phyloP scores from a whole-genome alignment of 2,329 filamentous ascomycete species.

The Penicillium sp. region DNA sequence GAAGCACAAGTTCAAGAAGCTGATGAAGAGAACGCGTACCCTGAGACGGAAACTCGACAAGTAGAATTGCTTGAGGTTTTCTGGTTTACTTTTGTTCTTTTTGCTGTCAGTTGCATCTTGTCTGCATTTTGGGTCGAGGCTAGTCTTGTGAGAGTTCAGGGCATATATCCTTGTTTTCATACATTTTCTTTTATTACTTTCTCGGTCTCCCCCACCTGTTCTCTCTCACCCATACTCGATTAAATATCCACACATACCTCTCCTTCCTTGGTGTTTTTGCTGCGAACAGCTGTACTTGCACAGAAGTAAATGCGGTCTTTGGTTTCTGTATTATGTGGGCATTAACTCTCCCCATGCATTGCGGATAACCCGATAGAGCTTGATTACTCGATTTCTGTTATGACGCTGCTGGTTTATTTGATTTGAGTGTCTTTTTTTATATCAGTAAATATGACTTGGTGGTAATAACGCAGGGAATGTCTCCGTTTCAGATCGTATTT shows the following conservation, averaged over 20 bases:
- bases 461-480: slow-evolving; percentile 4
- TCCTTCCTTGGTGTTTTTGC: slow-evolving; percentile 1
- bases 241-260: slow-evolving; percentile 22
- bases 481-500: background rate
- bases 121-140: slow-evolving; percentile 22
- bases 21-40: slow-evolving; percentile 89
- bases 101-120: slow-evolving; percentile 23
- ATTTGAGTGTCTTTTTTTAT: background rate
- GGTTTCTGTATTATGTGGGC: slow-evolving; percentile 5
- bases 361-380: slow-evolving; percentile 19
- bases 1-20: slow-evolving; percentile 99
- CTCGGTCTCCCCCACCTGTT: slow-evolving; percentile 10
- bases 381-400: slow-evolving; percentile 9
- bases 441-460: background rate
- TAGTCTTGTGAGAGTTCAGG: slow-evolving; percentile 21
- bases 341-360: slow-evolving; percentile 13
- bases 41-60: slow-evolving; percentile 80
- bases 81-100: slow-evolving; percentile 13
- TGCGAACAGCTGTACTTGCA: background rate
- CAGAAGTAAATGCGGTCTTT: background rate
- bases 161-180: slow-evolving; percentile 22
- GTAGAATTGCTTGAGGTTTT: slow-evolving; percentile 26
- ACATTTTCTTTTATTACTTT: slow-evolving; percentile 18
- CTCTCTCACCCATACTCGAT: slow-evolving; percentile 18
- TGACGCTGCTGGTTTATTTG: background rate